Conservation (phyloP, 2,329 filamentous ascomycete genomes). For the Berkeleyomyces basicola region DNA sequence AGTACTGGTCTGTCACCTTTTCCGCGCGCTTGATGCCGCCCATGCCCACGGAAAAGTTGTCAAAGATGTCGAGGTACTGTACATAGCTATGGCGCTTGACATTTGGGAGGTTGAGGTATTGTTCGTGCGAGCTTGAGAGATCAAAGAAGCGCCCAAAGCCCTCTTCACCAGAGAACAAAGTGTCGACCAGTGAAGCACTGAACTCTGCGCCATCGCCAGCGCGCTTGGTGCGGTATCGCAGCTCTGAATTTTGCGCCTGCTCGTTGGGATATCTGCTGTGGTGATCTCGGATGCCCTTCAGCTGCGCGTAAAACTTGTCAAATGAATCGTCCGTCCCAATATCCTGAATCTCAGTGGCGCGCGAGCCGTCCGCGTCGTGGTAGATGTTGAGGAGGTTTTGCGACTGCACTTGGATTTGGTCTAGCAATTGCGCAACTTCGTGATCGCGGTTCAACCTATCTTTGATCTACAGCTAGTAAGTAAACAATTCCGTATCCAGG, state of each 20-base stretch:
- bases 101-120: slow-evolving; percentile 76
- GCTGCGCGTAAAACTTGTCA: slow-evolving; percentile 77
- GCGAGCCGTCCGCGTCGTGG: slow-evolving; percentile 55
- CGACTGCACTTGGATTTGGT: slow-evolving; percentile 77
- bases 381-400: slow-evolving; percentile 68
- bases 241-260: slow-evolving; percentile 85
- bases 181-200: slow-evolving; percentile 51
- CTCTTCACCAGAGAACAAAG: slow-evolving; percentile 92
- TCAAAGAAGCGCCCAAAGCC: slow-evolving; percentile 87
- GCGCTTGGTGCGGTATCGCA: slow-evolving; percentile 62
- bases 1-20: slow-evolving; percentile 86
- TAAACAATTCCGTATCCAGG: slow-evolving; percentile 1
- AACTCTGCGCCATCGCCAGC: slow-evolving; percentile 39
- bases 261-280: slow-evolving; percentile 87
- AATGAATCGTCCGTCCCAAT: slow-evolving; percentile 76
- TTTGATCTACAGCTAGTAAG: slow-evolving; percentile 46
- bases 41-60: slow-evolving; percentile 61
- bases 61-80: slow-evolving; percentile 84
- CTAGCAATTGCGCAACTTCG: slow-evolving; percentile 71
- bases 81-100: slow-evolving; percentile 77
- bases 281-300: slow-evolving; percentile 67
- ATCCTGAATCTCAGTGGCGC: slow-evolving; percentile 64
- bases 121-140: slow-evolving; percentile 65
- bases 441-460: slow-evolving; percentile 83
- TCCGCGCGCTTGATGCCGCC: slow-evolving; percentile 61